phyloP scores from a whole-genome alignment of 331 rosid genomes.

The Telfairia occidentalis region DNA sequence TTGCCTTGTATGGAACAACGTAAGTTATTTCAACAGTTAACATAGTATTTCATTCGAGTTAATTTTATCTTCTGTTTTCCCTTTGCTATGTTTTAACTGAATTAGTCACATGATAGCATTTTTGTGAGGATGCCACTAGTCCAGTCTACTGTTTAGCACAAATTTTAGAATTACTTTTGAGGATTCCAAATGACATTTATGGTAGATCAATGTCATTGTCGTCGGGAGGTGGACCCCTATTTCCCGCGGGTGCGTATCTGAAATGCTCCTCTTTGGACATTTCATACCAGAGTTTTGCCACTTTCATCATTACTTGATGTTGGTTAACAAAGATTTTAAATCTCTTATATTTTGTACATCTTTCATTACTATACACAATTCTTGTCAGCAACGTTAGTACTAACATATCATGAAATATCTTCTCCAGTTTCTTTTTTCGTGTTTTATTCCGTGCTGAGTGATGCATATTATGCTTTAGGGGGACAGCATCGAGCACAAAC shows the following conservation, averaged over 20 bases:
- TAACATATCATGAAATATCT: not conserved
- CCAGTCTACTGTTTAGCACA: not conserved
- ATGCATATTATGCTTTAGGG: not conserved
- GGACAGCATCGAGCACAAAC: not conserved
- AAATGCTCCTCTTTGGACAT: not conserved
- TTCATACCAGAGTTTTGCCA: not conserved
- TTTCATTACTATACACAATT: not conserved
- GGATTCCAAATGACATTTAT: too few species aligned
- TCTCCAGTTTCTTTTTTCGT: not conserved
- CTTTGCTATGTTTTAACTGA: not conserved
- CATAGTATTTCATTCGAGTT: not conserved
- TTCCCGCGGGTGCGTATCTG: not conserved
- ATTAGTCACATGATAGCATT: not conserved
- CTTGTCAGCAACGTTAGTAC: not conserved
- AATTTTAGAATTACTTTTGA: not conserved
- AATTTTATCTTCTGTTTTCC: not conserved
- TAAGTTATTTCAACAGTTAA: slow-evolving; percentile 29
- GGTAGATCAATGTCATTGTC: too few species aligned
- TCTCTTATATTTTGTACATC: not conserved
- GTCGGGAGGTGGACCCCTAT: too few species aligned
- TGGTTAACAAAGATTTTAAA: not conserved
- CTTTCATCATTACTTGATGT: not conserved
- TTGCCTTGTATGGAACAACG: slow-evolving; percentile 75
- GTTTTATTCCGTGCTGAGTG: not conserved
- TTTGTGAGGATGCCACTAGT: not conserved